Percentiles rank a stretch among this genome's conserved stretches.
Evolutionary conservation across 371 early-diverging fungal genomes (phyloP).

Genomic region (Fennellomyces sp.): DNA sequence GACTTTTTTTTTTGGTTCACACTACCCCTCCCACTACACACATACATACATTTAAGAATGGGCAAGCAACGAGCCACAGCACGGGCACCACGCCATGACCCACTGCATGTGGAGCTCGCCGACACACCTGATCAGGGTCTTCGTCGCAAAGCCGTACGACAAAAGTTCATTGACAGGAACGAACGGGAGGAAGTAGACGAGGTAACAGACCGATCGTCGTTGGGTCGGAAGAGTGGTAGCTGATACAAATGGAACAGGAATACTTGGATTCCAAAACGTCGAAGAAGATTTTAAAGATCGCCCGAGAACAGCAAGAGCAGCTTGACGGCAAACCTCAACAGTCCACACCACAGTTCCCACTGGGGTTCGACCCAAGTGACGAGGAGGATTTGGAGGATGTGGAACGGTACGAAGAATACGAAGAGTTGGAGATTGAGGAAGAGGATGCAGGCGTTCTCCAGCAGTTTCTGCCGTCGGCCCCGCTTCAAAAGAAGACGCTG

Average conservation of each 20-base stretch:
- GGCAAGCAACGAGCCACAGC: neutral
- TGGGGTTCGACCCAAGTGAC: constrained; percentile 49
- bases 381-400: constrained; percentile 57
- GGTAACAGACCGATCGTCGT: too few species aligned
- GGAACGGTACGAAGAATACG: constrained; percentile 58
- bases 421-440: constrained; percentile 72
- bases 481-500: constrained; percentile 80
- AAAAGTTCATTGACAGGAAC: constrained; percentile 69
- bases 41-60: neutral
- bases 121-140: constrained; percentile 57
- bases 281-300: constrained; percentile 84
- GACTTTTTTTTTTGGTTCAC: too few species aligned
- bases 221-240: too few species aligned
- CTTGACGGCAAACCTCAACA: constrained; percentile 43
- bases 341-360: constrained; percentile 19
- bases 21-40: neutral
- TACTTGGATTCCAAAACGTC: constrained; percentile 91
- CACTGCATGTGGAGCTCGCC: constrained; percentile 73
- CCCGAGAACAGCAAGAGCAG: constrained; percentile 92
- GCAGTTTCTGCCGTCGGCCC: constrained; percentile 87
- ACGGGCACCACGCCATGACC: constrained; percentile 66
- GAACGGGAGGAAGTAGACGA: constrained; percentile 51
- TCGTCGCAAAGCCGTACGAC: constrained; percentile 49
- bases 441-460: constrained; percentile 79
- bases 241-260: constrained; percentile 55